Evolutionary conservation across 495 filamentous ascomycete genomes (phyloP), one percentile per base, ranked within the genome.

Genomic region (Penicillium argentinense): DNA sequence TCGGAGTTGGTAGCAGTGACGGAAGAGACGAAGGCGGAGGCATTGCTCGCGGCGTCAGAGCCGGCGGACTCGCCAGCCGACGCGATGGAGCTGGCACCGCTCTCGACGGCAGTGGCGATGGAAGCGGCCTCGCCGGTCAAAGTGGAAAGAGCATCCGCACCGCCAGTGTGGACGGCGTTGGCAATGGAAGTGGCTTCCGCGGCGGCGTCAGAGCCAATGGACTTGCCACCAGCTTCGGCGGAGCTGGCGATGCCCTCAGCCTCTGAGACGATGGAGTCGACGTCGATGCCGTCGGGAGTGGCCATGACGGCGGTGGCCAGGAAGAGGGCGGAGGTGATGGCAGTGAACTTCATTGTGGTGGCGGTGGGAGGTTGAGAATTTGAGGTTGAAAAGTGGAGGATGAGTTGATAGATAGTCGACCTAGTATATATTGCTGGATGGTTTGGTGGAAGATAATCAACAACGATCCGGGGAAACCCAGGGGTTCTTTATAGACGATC

Each of bases 261-360:
- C 0, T 42, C 40, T n/a, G 59, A 54, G 26, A 52, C 29, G 42
- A 57, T 47, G 22, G 40, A 39, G 45, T 47, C 45, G 24, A 57
- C 25, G 25, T 51, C 41, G 32, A 45, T 5, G 17, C 28, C 44
- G 3, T 56, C 38, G 22, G 59, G 52, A 27, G 22, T 11, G 37
- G 54, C 57, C 29, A 60, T 23, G 54, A 45, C 56, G 21, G 53
- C 51, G 18, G 46, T 37, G 46, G 60, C 57, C 36, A 63, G 51
- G 48, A 59, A 49, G 27, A 63, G 49, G 26, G 48, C 43, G 14
- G 57, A 60, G 54, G 51, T 36, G 57, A 63, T 37, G n/a, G 51
- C 27, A 30, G 53, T 53, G 54, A 63, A 58, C 57, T 63, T 63
- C 60, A 63, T 63, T 45, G 25, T 56, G 51, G 18, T 24, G 12